These are phyloP conservation scores for Phyllosticta ampelicida DNA, from an alignment of 2,329 filamentous ascomycete species.

Conservation along the genomic window DNA sequence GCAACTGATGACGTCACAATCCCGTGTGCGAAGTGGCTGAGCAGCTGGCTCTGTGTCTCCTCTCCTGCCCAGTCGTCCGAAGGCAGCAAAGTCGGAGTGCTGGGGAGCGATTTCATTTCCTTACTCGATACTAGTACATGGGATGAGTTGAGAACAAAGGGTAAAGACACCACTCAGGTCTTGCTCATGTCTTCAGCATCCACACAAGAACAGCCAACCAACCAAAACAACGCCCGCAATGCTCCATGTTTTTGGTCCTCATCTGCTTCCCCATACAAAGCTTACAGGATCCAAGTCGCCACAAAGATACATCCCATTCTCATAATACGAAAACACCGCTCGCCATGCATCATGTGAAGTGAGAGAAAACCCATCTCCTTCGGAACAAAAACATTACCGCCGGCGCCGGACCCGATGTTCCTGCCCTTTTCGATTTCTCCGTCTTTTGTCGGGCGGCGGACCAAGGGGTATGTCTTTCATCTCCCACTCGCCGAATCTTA, in stretches of 20 bases:
- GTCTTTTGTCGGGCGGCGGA: slow-evolving; percentile 9
- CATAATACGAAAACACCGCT: not conserved
- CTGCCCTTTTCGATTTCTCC: slow-evolving; percentile 4
- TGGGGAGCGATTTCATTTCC: not conserved
- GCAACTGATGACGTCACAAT: not conserved
- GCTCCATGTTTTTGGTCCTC: not conserved
- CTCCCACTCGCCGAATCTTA: slow-evolving; percentile 8
- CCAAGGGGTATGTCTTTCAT: slow-evolving; percentile 8
- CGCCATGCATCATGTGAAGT: not conserved
- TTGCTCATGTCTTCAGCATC: not conserved
- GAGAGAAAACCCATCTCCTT: not conserved
- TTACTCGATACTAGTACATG: not conserved
- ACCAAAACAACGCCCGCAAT: not conserved
- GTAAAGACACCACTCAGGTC: not conserved
- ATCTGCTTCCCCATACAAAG: not conserved
- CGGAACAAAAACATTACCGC: not conserved
- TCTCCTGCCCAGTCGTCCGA: too few species aligned
- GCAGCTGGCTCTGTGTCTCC: too few species aligned
- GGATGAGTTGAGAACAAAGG: not conserved
- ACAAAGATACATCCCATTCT: not conserved
- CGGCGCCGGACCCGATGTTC: slow-evolving; percentile 9
- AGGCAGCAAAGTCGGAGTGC: too few species aligned
- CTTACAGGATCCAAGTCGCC: not conserved
- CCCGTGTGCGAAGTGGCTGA: too few species aligned
- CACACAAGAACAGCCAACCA: not conserved